phyloP scores from a whole-genome alignment of 495 filamentous ascomycete species.

The Annulohypoxylon stygium region DNA sequence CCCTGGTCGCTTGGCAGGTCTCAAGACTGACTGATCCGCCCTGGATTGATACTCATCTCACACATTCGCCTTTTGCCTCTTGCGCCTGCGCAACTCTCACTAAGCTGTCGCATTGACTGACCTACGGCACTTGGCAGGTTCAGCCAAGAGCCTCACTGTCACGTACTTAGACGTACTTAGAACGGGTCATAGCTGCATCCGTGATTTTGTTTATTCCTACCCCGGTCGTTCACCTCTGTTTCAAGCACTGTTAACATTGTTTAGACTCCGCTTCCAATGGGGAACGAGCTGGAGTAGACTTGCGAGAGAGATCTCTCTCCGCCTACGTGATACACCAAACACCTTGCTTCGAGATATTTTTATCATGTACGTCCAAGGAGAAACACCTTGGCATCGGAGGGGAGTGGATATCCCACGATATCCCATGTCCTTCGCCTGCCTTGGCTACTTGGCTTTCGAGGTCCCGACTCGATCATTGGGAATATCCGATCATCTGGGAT shows the following conservation, averaged over 20 bases:
- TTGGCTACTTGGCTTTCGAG: constrained; percentile 41
- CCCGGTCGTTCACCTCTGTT: constrained; percentile 45
- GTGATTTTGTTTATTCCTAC: constrained; percentile 31
- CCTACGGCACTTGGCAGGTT: constrained; percentile 50
- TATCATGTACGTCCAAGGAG: constrained; percentile 37
- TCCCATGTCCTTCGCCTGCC: constrained; percentile 32
- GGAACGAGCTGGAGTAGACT: constrained; percentile 29
- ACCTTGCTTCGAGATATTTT: constrained; percentile 47
- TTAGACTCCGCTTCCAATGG: constrained; percentile 41
- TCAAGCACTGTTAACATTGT: constrained; percentile 46
- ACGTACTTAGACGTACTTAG: constrained; percentile 41
- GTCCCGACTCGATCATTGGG: constrained; percentile 43
- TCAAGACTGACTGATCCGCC: constrained; percentile 54
- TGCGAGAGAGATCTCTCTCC: constrained; percentile 28
- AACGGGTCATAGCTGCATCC: constrained; percentile 32
- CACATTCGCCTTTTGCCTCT: constrained; percentile 40
- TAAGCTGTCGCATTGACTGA: constrained; percentile 41
- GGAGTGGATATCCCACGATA: constrained; percentile 24
- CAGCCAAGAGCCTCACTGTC: constrained; percentile 50
- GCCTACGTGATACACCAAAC: constrained; percentile 38
- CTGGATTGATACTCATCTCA: constrained; percentile 46
- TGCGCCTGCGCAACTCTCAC: constrained; percentile 21
- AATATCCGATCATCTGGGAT: constrained; percentile 26
- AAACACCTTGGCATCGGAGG: constrained; percentile 47
- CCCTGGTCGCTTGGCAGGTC: constrained; percentile 55